A percentile compares a stretch with the other conserved stretches of the same genome.
phyloP scores from a whole-genome alignment of 2,329 filamentous ascomycete species.

The Neoascochyta sp. region DNA sequence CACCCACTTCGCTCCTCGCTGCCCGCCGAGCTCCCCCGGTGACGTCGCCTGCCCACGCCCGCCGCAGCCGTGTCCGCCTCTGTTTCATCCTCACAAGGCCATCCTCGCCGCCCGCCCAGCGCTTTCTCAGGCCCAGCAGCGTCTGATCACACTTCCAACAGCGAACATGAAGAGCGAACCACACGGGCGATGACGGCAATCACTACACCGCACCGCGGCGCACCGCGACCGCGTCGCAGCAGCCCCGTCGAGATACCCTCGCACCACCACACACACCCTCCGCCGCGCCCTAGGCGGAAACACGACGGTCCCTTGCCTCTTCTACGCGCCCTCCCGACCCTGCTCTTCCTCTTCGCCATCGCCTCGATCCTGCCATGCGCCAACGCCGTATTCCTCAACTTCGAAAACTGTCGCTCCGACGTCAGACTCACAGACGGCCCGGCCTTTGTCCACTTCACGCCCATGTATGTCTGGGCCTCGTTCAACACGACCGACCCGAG shows the following conservation, averaged over 20 bases:
- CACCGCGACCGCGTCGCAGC: slow-evolving; percentile 6
- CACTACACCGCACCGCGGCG: slow-evolving; percentile 13
- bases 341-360: slow-evolving; percentile 25
- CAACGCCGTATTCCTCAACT: slow-evolving; percentile 61
- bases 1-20: background rate
- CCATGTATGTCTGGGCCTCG: slow-evolving; percentile 67
- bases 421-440: slow-evolving; percentile 56
- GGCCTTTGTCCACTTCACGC: slow-evolving; percentile 72
- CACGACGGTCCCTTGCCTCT: slow-evolving; percentile 10
- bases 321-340: slow-evolving; percentile 10
- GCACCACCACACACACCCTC: slow-evolving; percentile 26
- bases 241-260: slow-evolving; percentile 22
- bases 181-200: slow-evolving; percentile 24
- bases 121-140: slow-evolving; percentile 4
- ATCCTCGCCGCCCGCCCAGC: slow-evolving; percentile 3
- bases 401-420: slow-evolving; percentile 74
- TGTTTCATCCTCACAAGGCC: slow-evolving; percentile 8
- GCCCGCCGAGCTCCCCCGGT: too few species aligned
- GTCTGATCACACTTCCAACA: slow-evolving; percentile 1
- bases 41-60: too few species aligned
- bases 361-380: slow-evolving; percentile 24
- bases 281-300: slow-evolving; percentile 30
- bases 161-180: slow-evolving; percentile 30
- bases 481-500: slow-evolving; percentile 62
- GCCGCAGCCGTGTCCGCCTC: slow-evolving; percentile 9